Base-by-base conservation (phyloP, 2,329 filamentous ascomycete genomes). In the Aspergillus sp. region DNA sequence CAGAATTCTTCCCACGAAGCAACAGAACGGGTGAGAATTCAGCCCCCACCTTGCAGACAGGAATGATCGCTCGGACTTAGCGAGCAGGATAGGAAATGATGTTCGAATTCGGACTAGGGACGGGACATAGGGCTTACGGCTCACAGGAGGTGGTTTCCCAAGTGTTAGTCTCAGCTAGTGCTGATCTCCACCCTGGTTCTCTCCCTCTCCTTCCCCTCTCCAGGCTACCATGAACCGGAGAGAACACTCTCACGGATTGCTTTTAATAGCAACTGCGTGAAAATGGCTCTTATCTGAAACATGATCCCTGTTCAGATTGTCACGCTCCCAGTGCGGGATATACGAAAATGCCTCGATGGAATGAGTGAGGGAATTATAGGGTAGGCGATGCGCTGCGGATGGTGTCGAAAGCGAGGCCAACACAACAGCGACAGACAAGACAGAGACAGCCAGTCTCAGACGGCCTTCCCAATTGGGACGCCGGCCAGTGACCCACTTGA, bases 401-500 rank as follows among this genome's bases (percentile, higher is more conserved):
- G 32, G 32, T 15, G 41, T 21, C 6, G 8, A 43, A 19, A 4
- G 39, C 41, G 17, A 45, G 10, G n/a, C 41, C 41, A 45, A 19
- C n/a, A 19, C 17, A 4, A 19, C 17, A 19, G 17, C 41, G 19
- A 45, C 41, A 6, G 41, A 21, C 19, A 49, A 25, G 25, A 28
- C 28, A 30, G 9, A 30, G 28, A 12, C 25, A 28, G 23, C 39
- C 3, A 17, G 13, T 30, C 45, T 49, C 41, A 45, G 19, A 21
- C 41, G 41, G 41, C 10, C 41, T 45, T 43, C 15, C 41, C 41
- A 10, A 13, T 45, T 45, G 17, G 41, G 19, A 45, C 41, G 9
- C 41, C 17, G 17, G 21, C 45, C 13, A 49, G 8, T 32, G 19
- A 9, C 50, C 59, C 51, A 54, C 50, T 58, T 55, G 59, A 55